phyloP scores from a whole-genome alignment of 2,329 filamentous ascomycete species.

The Xylaria sp. region DNA sequence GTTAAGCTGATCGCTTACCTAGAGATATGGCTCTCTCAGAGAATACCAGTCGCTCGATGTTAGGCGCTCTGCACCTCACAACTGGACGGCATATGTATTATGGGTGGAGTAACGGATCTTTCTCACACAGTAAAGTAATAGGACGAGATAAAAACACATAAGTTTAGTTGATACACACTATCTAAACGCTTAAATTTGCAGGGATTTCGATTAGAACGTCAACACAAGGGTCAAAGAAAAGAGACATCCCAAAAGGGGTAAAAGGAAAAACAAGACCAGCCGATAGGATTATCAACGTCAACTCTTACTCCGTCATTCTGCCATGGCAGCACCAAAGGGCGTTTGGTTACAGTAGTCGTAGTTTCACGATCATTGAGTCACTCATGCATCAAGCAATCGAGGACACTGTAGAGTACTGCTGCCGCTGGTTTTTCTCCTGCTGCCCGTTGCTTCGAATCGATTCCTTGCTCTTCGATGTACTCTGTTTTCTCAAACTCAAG shows the following conservation, averaged over 20 bases:
- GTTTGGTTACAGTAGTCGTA: not conserved
- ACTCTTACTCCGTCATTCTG: not conserved
- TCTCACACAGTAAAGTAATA: not conserved
- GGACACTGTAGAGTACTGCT: not conserved
- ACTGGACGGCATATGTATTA: not conserved
- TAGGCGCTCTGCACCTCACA: not conserved
- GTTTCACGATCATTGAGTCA: not conserved
- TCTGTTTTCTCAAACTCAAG: not conserved
- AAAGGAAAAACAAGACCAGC: no score
- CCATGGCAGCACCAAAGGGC: not conserved
- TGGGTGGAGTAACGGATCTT: not conserved
- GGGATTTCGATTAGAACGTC: not conserved
- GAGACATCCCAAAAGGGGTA: not conserved
- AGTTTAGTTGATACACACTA: not conserved
- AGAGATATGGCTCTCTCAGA: not conserved
- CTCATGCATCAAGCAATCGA: not conserved
- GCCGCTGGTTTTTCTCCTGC: not conserved
- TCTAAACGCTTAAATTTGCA: not conserved
- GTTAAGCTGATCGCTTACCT: not conserved
- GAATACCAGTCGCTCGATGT: not conserved
- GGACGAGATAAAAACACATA: not conserved
- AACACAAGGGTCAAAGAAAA: not conserved
- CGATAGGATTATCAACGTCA: not conserved
- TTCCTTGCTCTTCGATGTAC: constrained; percentile 3
- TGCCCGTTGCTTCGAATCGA: not conserved